These are phyloP conservation scores for Botrytis paeoniae DNA, from an alignment of 2,329 filamentous ascomycete species.

Conservation along the genomic window DNA sequence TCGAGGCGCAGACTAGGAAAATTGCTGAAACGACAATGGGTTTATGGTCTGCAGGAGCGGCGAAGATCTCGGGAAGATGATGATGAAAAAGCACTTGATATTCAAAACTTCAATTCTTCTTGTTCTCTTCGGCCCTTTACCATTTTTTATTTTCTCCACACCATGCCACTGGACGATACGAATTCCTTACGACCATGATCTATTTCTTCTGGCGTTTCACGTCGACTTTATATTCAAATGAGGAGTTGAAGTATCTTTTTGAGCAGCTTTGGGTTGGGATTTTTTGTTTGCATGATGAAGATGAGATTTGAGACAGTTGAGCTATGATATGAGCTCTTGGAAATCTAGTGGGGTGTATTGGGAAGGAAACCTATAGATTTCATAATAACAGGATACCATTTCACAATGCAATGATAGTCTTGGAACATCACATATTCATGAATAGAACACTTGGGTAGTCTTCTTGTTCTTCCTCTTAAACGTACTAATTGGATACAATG, in stretches of 20 bases:
- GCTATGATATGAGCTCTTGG: neutral
- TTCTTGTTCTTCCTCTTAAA: neutral
- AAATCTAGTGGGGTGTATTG: neutral
- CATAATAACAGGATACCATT: constrained; percentile 15
- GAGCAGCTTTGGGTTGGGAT: neutral
- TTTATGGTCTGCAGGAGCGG: constrained; percentile 47
- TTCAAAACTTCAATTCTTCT: constrained; percentile 5
- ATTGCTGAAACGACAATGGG: constrained; percentile 55
- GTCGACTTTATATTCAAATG: neutral
- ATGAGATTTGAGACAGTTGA: constrained; percentile 10
- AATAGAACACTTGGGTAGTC: neutral
- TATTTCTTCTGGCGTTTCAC: constrained; percentile 1
- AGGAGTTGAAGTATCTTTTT: neutral
- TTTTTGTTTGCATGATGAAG: neutral
- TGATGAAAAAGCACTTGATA: constrained; percentile 12
- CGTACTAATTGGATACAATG: neutral
- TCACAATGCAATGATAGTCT: constrained; percentile 3
- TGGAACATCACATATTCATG: neutral
- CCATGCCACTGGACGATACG: neutral
- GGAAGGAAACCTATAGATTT: constrained; percentile 5
- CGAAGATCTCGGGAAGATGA: constrained; percentile 31
- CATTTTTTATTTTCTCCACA: neutral
- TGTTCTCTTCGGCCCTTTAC: neutral
- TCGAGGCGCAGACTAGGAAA: constrained; percentile 46
- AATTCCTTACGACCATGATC: neutral